phyloP scores from a whole-genome alignment of 1,284 basidiomycete genomes.

The Austroboletus novae-zelandiae region DNA sequence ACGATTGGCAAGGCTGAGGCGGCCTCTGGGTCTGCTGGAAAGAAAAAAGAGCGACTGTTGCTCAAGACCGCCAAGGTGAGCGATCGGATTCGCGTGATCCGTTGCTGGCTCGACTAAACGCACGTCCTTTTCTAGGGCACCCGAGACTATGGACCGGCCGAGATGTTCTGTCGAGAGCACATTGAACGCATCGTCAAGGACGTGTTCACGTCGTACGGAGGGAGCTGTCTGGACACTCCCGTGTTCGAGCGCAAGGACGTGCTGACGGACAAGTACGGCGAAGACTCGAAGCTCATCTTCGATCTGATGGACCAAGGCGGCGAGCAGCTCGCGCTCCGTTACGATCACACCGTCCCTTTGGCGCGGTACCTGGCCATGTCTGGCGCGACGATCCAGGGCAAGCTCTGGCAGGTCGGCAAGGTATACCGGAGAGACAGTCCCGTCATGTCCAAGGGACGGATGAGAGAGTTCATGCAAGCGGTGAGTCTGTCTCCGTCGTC shows the following conservation, averaged over 20 bases:
- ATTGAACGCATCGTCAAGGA: conserved; percentile 90
- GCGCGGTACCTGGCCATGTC: conserved; percentile 96
- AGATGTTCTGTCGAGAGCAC: conserved; percentile 90
- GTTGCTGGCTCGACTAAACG: background rate
- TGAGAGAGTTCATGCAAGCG: conserved; percentile 99
- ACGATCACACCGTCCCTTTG: conserved; percentile 97
- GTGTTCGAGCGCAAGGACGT: conserved; percentile 99
- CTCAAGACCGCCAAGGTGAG: conserved; percentile 82
- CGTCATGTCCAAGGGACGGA: conserved; percentile 96
- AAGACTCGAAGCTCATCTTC: conserved; percentile 98
- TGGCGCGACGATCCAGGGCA: conserved; percentile 70
- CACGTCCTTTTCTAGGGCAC: conserved; percentile 66
- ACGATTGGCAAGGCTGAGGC: conserved; percentile 39
- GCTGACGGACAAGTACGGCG: conserved; percentile 93
- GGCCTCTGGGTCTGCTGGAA: conserved; percentile 20
- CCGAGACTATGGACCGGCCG: conserved; percentile 91
- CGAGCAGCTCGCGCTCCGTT: conserved; percentile 91
- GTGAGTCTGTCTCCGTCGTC: conserved; percentile 45
- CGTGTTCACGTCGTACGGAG: conserved; percentile 89
- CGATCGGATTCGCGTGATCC: too few relatives aligned
- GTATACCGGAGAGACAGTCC: conserved; percentile 97
- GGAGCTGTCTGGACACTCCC: conserved; percentile 92
- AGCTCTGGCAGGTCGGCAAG: conserved; percentile 97
- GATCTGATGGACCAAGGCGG: conserved; percentile 99
- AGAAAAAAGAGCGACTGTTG: conserved; percentile 66